These are phyloP conservation scores for Pogostemon cablin DNA, from an alignment of 257 asterid genomes.

Conservation along the genomic window DNA sequence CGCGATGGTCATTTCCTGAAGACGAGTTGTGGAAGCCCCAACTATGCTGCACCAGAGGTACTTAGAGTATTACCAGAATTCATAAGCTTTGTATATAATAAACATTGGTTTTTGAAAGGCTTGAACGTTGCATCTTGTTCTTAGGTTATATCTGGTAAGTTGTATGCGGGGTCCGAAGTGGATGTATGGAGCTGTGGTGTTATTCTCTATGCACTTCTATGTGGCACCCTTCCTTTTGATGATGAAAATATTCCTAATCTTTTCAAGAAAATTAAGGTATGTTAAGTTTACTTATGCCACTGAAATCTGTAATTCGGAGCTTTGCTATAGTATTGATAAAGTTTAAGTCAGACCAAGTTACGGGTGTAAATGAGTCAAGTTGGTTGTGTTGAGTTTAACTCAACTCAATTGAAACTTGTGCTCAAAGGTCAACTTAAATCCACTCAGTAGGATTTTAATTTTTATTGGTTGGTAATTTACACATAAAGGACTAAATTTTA, in stretches of 20 bases:
- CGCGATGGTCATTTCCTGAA: slow-evolving; percentile 99
- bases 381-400: too few relatives aligned
- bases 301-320: not conserved
- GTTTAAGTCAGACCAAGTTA: not conserved
- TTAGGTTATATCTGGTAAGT: slow-evolving; percentile 94
- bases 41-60: slow-evolving; percentile 99
- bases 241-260: slow-evolving; percentile 98
- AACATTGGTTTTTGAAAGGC: slow-evolving; percentile 14
- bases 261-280: slow-evolving; percentile 93
- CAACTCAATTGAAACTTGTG: too few relatives aligned
- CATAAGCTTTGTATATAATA: not conserved
- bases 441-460: too few relatives aligned
- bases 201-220: slow-evolving; percentile 95
- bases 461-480: too few relatives aligned
- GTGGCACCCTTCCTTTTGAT: slow-evolving; percentile 98
- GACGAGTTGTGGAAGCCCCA: slow-evolving; percentile 99
- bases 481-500: too few relatives aligned
- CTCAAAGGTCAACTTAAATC: too few relatives aligned
- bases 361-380: too few relatives aligned
- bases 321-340: slow-evolving; percentile 13
- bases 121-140: slow-evolving; percentile 24
- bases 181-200: slow-evolving; percentile 99
- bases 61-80: slow-evolving; percentile 24
- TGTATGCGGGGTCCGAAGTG: slow-evolving; percentile 98
- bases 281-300: slow-evolving; percentile 16